These are phyloP conservation scores for Pseudonectria foliicola DNA, from an alignment of 2,329 filamentous ascomycete species.

Conservation along the genomic window DNA sequence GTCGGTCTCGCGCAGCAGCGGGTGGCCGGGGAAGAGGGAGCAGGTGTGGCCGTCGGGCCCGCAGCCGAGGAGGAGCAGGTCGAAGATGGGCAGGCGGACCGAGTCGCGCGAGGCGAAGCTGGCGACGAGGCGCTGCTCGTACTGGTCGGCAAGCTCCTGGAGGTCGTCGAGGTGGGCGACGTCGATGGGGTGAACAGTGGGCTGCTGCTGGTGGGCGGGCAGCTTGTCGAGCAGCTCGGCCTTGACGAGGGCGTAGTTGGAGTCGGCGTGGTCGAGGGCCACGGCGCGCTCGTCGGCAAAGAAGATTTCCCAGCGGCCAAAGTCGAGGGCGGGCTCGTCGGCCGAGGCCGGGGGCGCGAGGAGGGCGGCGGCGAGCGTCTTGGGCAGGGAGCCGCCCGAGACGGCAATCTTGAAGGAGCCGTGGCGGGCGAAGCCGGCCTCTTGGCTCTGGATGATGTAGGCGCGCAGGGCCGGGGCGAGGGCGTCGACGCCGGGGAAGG, in stretches of 20 bases:
- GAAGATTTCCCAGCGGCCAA: slow-evolving; percentile 93
- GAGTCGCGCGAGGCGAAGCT: slow-evolving; percentile 89
- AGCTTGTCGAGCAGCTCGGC: slow-evolving; percentile 84
- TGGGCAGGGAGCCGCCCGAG: slow-evolving; percentile 87
- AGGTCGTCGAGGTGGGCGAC: slow-evolving; percentile 58
- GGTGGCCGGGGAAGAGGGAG: slow-evolving; percentile 87
- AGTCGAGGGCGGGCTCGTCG: slow-evolving; percentile 59
- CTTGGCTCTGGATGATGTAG: slow-evolving; percentile 78
- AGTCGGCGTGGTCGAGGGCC: slow-evolving; percentile 83
- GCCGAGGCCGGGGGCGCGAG: slow-evolving; percentile 45
- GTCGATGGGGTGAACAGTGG: slow-evolving; percentile 76
- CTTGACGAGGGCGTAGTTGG: slow-evolving; percentile 88
- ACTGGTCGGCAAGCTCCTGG: slow-evolving; percentile 88
- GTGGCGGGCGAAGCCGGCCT: slow-evolving; percentile 72
- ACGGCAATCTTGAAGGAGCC: slow-evolving; percentile 83
- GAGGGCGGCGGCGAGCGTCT: slow-evolving; percentile 78
- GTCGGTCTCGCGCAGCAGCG: slow-evolving; percentile 74
- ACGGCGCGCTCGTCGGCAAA: slow-evolving; percentile 97
- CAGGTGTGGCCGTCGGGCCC: slow-evolving; percentile 97
- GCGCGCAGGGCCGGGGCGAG: slow-evolving; percentile 72
- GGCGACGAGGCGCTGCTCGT: slow-evolving; percentile 79
- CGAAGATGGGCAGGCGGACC: slow-evolving; percentile 90
- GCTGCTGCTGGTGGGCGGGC: slow-evolving; percentile 55
- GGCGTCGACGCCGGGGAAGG: slow-evolving; percentile 61
- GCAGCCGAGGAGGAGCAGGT: slow-evolving; percentile 86